A percentile compares a stretch with the other conserved stretches of the same genome.
Evolutionary conservation across 2,329 filamentous ascomycete species (phyloP).

Genomic region (Xenoacremonium recifei): DNA sequence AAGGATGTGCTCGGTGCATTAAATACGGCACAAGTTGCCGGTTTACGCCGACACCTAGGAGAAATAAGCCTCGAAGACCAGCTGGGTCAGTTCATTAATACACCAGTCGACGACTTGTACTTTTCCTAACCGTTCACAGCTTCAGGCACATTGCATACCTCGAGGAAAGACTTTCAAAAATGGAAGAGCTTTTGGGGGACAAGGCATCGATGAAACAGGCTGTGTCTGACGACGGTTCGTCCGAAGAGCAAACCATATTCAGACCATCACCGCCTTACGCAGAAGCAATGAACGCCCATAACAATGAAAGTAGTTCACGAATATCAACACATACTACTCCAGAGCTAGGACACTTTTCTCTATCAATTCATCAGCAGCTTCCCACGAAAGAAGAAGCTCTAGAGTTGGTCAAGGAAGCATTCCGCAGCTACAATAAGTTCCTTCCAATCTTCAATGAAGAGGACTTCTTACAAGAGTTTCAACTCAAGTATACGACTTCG

Average conservation of each 20-base stretch:
- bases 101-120: neutral
- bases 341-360: conserved; percentile 7
- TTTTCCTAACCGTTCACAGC: conserved; percentile 3
- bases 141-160: conserved; percentile 17
- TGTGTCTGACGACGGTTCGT: neutral
- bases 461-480: conserved; percentile 12
- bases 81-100: conserved; percentile 16
- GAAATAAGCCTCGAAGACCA: conserved; percentile 18
- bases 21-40: conserved; percentile 25
- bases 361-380: conserved; percentile 7
- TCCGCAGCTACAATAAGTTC: conserved; percentile 11
- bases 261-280: no score
- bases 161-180: conserved; percentile 14
- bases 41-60: conserved; percentile 26
- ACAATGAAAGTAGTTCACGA: no score
- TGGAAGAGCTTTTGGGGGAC: conserved; percentile 10
- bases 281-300: no score
- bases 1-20: conserved; percentile 25
- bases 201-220: neutral
- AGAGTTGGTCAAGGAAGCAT: conserved; percentile 11
- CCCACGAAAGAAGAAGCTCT: conserved; percentile 12
- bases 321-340: no score
- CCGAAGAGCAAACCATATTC: no score
- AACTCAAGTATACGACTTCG: conserved; percentile 10
- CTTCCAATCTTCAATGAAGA: conserved; percentile 20